phyloP scores from a whole-genome alignment of 306 rosid genomes.

The Castanea sativa region DNA sequence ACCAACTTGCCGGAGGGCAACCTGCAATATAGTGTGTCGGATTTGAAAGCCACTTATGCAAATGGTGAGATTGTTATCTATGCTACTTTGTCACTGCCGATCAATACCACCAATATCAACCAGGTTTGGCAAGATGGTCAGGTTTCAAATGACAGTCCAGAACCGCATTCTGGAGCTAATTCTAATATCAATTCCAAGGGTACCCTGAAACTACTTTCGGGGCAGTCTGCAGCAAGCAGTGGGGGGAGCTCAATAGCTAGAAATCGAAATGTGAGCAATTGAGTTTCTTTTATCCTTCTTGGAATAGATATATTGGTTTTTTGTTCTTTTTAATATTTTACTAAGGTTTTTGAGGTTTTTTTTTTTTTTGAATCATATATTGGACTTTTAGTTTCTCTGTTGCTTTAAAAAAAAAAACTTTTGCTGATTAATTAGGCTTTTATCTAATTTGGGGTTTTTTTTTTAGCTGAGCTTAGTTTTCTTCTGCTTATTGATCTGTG shows the following conservation, averaged over 20 bases:
- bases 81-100: conserved; percentile 44
- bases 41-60: conserved; percentile 22
- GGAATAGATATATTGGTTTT: not conserved
- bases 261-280: conserved; percentile 53
- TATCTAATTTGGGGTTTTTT: too few species aligned
- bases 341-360: not conserved
- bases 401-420: too few species aligned
- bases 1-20: conserved; percentile 34
- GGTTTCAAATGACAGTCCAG: conserved; percentile 22
- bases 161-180: accelerated
- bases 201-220: conserved; percentile 53
- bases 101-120: conserved; percentile 21
- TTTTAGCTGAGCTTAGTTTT: too few species aligned
- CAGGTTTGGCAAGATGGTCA: conserved; percentile 80
- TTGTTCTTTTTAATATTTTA: not conserved
- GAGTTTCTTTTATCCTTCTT: too few species aligned
- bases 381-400: too few species aligned
- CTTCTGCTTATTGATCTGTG: too few species aligned
- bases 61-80: conserved; percentile 45
- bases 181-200: conserved; percentile 34
- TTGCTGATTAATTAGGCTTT: too few species aligned
- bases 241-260: conserved; percentile 17
- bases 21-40: conserved; percentile 17
- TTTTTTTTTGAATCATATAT: not conserved
- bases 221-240: conserved; percentile 22